Base-by-base conservation (phyloP, 1,284 basidiomycete genomes). In the Ustilago esculenta region DNA sequence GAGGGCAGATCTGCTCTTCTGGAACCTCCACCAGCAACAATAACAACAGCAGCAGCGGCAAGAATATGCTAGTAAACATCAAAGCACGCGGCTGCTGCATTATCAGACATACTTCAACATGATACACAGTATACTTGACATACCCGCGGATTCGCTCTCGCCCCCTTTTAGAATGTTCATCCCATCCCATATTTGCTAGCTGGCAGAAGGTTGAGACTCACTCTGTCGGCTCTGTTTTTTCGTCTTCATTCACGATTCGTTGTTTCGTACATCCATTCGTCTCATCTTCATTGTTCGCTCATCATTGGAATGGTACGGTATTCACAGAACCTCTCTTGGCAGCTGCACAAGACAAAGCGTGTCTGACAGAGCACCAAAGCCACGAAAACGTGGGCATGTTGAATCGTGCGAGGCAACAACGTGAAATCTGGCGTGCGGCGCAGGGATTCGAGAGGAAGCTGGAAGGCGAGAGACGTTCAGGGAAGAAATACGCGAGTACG, bases 1-100 rank as follows among this genome's bases (percentile, higher is more conserved):
- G 49, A 55, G 66, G 20, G 74, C 74, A n/a, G 72, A 78, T 48
- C 50, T 64, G 44, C 56, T 70, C 15, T 70, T 70, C 40, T 30
- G 33, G 30, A 70, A 70, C 30, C 49, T 70, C 20, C 61, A 60
- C 17, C 66, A 69, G 34, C 51, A 56, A 7, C 54, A 69, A 33
- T 53, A 55, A 15, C 25, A 49, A 5, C 60, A 52, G 18, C 58
- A 54, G 14, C 46, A 44, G 9, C 34, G 48, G n/a, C 42, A 61
- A 24, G 49, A 65, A 14, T n/a, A n/a, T n/a, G n/a, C n/a, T n/a
- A n/a, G n/a, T n/a, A n/a, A n/a, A n/a, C n/a, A n/a, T n/a, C n/a
- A n/a, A n/a, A n/a, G n/a, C n/a, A n/a, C n/a, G n/a, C n/a, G n/a
- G n/a, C n/a, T n/a, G n/a, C n/a, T n/a, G n/a, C n/a, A n/a, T n/a